Evolutionary conservation across 2,329 filamentous ascomycete genomes (phyloP).

Genomic region (Zymoseptoria pseudotritici): DNA sequence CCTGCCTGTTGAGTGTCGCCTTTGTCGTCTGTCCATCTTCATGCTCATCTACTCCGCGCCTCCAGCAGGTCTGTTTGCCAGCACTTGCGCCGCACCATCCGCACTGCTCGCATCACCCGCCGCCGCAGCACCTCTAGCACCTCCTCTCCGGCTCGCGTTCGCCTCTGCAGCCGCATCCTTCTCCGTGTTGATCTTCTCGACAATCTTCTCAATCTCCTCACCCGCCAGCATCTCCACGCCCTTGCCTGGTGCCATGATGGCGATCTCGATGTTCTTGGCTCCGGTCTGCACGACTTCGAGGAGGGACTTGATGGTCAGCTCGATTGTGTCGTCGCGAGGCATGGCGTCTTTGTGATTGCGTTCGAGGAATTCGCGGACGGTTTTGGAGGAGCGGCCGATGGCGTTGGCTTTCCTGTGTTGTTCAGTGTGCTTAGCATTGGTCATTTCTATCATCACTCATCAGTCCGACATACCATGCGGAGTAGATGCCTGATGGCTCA

Average conservation of each 20-base stretch:
- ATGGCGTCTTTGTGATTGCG: conserved; percentile 98
- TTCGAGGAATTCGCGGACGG: conserved; percentile 95
- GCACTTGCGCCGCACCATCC: conserved; percentile 28
- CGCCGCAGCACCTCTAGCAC: conserved; percentile 40
- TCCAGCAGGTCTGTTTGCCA: conserved; percentile 30
- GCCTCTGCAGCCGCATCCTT: conserved; percentile 84
- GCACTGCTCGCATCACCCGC: conserved; percentile 17
- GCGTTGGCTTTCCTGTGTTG: conserved; percentile 88
- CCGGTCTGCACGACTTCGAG: conserved; percentile 97
- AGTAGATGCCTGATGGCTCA: conserved; percentile 98
- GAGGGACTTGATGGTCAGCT: conserved; percentile 94
- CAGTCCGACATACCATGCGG: conserved; percentile 71
- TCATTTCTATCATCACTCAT: background rate
- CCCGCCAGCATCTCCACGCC: conserved; percentile 85
- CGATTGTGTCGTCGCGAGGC: conserved; percentile 92
- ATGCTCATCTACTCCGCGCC: conserved; percentile 17
- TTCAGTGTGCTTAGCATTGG: conserved; percentile 12
- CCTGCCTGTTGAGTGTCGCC: background rate
- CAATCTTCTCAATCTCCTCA: conserved; percentile 93
- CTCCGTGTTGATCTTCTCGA: conserved; percentile 98
- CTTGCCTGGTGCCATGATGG: conserved; percentile 92
- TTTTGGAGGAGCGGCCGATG: conserved; percentile 97
- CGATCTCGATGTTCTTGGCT: conserved; percentile 99
- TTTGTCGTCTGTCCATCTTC: background rate
- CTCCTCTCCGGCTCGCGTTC: conserved; percentile 73